These are phyloP conservation scores for Chalaropsis thielavioides DNA, from an alignment of 2,329 filamentous ascomycete genomes.

Conservation along the genomic window DNA sequence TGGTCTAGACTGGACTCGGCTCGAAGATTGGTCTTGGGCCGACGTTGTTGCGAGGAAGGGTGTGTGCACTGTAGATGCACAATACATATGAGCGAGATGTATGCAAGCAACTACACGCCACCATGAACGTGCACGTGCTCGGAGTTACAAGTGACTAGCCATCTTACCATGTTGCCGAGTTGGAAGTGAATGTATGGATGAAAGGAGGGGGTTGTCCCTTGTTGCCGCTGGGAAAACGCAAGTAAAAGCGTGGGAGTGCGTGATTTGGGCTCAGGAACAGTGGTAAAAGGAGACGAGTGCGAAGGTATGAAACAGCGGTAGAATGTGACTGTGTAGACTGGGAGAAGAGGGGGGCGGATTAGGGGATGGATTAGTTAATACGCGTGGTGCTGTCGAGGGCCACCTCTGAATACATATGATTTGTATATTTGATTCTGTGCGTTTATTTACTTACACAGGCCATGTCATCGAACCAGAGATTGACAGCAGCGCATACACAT, in stretches of 20 bases:
- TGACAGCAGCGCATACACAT: background rate
- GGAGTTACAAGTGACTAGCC: background rate
- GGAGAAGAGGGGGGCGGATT: background rate
- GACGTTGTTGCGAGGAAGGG: background rate
- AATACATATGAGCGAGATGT: background rate
- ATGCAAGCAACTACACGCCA: background rate
- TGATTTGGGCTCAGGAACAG: background rate
- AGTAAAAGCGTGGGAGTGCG: background rate
- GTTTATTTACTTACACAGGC: no score
- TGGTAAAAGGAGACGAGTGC: background rate
- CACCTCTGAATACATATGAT: background rate
- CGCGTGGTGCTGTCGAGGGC: background rate
- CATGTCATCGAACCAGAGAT: no score
- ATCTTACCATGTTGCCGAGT: background rate
- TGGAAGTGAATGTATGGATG: background rate
- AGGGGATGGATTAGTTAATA: background rate
- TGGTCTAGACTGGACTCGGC: background rate
- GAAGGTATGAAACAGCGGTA: background rate
- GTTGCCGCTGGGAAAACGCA: background rate
- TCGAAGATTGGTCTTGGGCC: background rate
- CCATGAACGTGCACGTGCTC: background rate
- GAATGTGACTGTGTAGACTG: background rate
- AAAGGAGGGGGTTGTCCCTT: background rate
- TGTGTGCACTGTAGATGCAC: background rate
- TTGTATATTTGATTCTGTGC: no score